Evolutionary conservation across 148 eudicot genomes (phyloP).

Genomic region (Linanthus parryae): DNA sequence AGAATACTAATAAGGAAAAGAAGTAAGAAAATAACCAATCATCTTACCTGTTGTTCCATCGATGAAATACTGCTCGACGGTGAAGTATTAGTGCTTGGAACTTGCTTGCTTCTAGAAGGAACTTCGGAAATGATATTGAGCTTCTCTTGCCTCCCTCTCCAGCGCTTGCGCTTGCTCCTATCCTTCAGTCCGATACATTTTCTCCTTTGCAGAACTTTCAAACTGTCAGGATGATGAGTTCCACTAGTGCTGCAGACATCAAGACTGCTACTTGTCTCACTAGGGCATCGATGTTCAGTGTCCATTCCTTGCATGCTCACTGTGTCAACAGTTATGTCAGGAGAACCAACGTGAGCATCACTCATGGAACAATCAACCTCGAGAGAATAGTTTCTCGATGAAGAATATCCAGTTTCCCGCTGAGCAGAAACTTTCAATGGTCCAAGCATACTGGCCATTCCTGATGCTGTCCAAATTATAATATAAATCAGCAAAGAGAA

Average conservation of each 20-base stretch:
- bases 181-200: slow-evolving; percentile 46
- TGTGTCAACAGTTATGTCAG: slow-evolving; percentile 40
- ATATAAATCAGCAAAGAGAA: too few species aligned
- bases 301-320: slow-evolving; percentile 37
- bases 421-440: slow-evolving; percentile 21
- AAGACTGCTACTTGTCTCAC: slow-evolving; percentile 35
- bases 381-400: slow-evolving; percentile 33
- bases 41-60: slow-evolving; percentile 17
- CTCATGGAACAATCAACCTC: slow-evolving; percentile 33
- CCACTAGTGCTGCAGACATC: slow-evolving; percentile 91
- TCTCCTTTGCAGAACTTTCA: slow-evolving; percentile 34
- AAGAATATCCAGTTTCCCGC: slow-evolving; percentile 28
- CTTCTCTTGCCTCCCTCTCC: slow-evolving; percentile 73
- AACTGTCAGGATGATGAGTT: slow-evolving; percentile 26
- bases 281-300: slow-evolving; percentile 51
- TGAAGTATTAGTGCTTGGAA: slow-evolving; percentile 16
- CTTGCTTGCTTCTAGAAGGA: slow-evolving; percentile 30
- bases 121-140: slow-evolving; percentile 25
- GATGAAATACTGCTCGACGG: slow-evolving; percentile 4
- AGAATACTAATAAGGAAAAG: slow-evolving; percentile 2
- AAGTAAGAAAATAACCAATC: background rate
- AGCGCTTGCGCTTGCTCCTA: slow-evolving; percentile 77
- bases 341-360: slow-evolving; percentile 33
- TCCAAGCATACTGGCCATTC: slow-evolving; percentile 14
- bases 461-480: slow-evolving; percentile 21